A percentile compares a stretch with the other conserved stretches of the same genome.
phyloP scores from a whole-genome alignment of 1,284 basidiomycete genomes.

The Exobasidium rhododendri region DNA sequence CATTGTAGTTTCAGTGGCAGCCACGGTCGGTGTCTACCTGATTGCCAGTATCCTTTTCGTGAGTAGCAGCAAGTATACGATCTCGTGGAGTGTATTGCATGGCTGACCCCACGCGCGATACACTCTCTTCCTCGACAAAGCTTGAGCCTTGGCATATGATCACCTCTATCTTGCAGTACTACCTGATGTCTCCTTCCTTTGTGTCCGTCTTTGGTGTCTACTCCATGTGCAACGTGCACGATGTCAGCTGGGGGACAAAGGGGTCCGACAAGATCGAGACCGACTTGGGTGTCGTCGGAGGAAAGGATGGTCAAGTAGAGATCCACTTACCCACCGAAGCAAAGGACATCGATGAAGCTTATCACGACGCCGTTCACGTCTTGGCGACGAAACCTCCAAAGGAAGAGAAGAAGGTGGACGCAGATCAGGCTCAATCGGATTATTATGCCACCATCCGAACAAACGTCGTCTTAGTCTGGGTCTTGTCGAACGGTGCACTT shows the following conservation, averaged over 20 bases:
- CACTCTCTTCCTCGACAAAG: not conserved
- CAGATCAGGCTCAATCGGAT: constrained; percentile 43
- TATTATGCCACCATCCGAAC: constrained; percentile 27
- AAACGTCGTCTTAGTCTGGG: constrained; percentile 25
- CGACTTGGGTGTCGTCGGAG: constrained; percentile 45
- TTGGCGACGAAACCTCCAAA: constrained; percentile 37
- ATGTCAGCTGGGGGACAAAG: constrained; percentile 51
- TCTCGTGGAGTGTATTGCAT: too few species aligned
- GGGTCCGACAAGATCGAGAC: constrained; percentile 45
- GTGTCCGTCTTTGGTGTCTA: constrained; percentile 54
- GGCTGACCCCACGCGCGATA: too few species aligned
- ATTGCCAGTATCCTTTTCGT: constrained; percentile 48
- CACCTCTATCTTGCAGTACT: constrained; percentile 49
- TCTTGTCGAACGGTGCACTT: constrained; percentile 46
- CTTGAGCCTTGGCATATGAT: constrained; percentile 52
- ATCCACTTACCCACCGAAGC: constrained; percentile 48
- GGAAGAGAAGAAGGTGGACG: constrained; percentile 25
- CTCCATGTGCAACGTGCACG: constrained; percentile 46
- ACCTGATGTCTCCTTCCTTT: constrained; percentile 49
- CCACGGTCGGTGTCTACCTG: constrained; percentile 51
- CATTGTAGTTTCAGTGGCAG: constrained; percentile 49
- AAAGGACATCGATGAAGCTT: constrained; percentile 49
- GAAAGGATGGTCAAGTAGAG: constrained; percentile 38
- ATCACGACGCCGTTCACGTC: constrained; percentile 52
- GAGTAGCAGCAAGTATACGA: too few species aligned